Base-by-base conservation (phyloP, 306 rosid species). In the Quercus rubra region DNA sequence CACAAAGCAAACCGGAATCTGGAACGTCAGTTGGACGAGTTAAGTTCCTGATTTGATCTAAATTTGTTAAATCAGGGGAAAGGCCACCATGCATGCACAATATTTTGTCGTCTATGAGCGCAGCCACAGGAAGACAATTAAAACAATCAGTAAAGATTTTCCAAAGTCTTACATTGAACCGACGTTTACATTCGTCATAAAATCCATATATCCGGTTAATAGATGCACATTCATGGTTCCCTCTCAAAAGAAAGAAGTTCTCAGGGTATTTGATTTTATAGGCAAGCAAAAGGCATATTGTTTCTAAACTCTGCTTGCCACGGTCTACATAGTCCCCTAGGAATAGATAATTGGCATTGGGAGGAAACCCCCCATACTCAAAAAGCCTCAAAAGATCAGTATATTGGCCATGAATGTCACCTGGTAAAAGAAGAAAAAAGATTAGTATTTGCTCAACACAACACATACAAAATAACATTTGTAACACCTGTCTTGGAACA, bases 21-120 rank as follows among this genome's bases (percentile, higher is more conserved):
- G 87, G 87, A 33, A 84, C 78, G 41, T 84, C 87, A 71, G 75
- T 46, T 38, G 87, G 87, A 67, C 87, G 87, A 58, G 81, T 18
- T 25, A 79, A 75, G 75, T 62, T 79, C 80, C 84, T 70, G 68
- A 84, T 84, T 64, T 79, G 84, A 72, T 84, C 87, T 72, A 84
- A 72, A 67, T 80, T 73, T 49, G 81, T 58, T 71, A 84, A 66
- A 41, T 84, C 87, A 12, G 87, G 87, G 55, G 87, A 84, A 33
- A 84, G 84, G 66, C 87, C 87, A 7, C 87, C 87, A 49, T 84
- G 87, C 87, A 84, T 84, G 84, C 87, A 84, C 72, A 84, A 52
- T 70, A 84, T 84, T 49, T 84, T 84, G 35, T 84, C 84, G 25
- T 84, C 87, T 71, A 84, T 84, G 69, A 84, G 84, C 0, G 87